A percentile compares a stretch with the other conserved stretches of the same genome.
Conservation (phyloP, 176 grass and related monocot species). For the Leersia perrieri region DNA sequence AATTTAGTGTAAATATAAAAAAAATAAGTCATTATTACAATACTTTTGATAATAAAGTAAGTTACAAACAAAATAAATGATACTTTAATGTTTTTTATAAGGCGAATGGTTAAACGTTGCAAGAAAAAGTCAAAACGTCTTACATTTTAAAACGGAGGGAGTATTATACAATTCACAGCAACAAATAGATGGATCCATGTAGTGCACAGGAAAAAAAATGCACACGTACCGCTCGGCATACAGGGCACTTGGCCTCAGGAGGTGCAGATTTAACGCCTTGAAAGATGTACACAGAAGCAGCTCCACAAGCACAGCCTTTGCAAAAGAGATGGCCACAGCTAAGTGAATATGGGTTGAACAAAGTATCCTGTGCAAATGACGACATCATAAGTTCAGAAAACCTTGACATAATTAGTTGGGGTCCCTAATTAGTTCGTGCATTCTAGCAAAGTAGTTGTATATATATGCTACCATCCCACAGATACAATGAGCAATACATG, state of each 20-base stretch:
- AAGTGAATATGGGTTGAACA: slow-evolving; percentile 73
- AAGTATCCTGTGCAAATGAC: slow-evolving; percentile 41
- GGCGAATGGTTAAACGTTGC: too few species aligned
- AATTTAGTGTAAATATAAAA: too few species aligned
- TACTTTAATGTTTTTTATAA: too few species aligned
- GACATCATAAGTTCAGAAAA: neutral
- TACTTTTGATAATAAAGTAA: too few species aligned
- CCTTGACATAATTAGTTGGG: neutral
- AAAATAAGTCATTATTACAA: too few species aligned
- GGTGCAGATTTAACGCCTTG: slow-evolving; percentile 58
- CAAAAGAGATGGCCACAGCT: slow-evolving; percentile 72
- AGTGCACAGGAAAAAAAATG: neutral
- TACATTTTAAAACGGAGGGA: too few species aligned
- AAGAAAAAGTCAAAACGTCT: too few species aligned
- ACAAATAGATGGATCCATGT: neutral
- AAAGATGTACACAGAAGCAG: slow-evolving; percentile 69
- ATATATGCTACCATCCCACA: neutral
- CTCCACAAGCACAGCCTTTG: slow-evolving; percentile 65
- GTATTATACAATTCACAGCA: neutral
- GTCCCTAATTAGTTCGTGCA: too few species aligned
- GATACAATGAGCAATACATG: neutral
- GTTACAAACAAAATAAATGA: too few species aligned
- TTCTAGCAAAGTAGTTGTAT: neutral
- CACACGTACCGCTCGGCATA: slow-evolving; percentile 56
- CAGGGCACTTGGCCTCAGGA: slow-evolving; percentile 50